Conservation (phyloP, 2,329 filamentous ascomycete species). For the Anisogramma anomala region DNA sequence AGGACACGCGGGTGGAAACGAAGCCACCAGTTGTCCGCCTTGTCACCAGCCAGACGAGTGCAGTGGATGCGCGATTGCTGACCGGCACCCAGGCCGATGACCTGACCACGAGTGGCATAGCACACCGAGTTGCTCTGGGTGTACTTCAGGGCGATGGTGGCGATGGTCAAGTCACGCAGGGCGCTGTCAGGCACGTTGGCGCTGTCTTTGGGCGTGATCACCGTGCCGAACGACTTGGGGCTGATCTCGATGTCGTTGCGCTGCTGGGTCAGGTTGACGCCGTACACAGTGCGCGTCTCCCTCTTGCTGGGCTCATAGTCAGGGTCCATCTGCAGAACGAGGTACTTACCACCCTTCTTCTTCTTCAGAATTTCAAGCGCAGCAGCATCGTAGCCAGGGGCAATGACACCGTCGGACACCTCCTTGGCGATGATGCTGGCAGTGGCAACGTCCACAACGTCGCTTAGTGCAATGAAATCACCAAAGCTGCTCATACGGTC, state of each 20-base stretch:
- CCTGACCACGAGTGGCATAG: slow-evolving; percentile 87
- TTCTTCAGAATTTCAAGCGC: slow-evolving; percentile 87
- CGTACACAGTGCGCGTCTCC: slow-evolving; percentile 82
- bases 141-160: slow-evolving; percentile 96
- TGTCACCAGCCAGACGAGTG: slow-evolving; percentile 92
- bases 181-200: slow-evolving; percentile 65
- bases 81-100: slow-evolving; percentile 87
- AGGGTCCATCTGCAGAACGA: slow-evolving; percentile 88
- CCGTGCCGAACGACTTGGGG: slow-evolving; percentile 70
- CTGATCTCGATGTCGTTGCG: slow-evolving; percentile 86
- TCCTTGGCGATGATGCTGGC: slow-evolving; percentile 97
- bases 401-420: slow-evolving; percentile 94
- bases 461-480: slow-evolving; percentile 87
- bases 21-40: slow-evolving; percentile 99
- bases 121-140: slow-evolving; percentile 99
- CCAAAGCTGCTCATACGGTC: slow-evolving; percentile 99
- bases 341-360: slow-evolving; percentile 97
- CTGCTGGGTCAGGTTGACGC: slow-evolving; percentile 76
- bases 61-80: slow-evolving; percentile 98
- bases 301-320: slow-evolving; percentile 69
- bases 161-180: slow-evolving; percentile 80
- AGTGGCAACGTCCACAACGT: slow-evolving; percentile 81
- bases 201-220: slow-evolving; percentile 77
- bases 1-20: slow-evolving; percentile 88
- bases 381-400: slow-evolving; percentile 71